Percentiles rank a stretch among this genome's conserved stretches.
Conservation (phyloP, 306 rosid genomes). For the Ochetophila trinervis region DNA sequence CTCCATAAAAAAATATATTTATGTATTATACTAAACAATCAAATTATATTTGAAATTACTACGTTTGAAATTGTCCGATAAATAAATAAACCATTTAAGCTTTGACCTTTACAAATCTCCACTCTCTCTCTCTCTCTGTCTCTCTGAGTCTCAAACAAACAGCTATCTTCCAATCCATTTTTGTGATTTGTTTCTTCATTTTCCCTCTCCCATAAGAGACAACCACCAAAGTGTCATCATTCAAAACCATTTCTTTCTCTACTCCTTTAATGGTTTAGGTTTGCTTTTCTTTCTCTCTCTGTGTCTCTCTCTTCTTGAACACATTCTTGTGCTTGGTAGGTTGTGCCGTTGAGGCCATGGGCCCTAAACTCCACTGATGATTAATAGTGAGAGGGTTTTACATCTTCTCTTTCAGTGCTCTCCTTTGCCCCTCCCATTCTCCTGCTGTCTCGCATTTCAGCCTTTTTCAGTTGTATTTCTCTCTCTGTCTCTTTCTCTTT, state of each 20-base stretch:
- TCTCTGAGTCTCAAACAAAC: constrained; percentile 26
- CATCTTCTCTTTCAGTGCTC: constrained; percentile 53
- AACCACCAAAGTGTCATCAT: constrained; percentile 49
- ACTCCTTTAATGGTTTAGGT: constrained; percentile 55
- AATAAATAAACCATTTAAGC: not conserved
- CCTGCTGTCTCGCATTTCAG: constrained; percentile 50
- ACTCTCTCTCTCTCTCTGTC: constrained; percentile 8
- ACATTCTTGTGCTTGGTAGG: constrained; percentile 73
- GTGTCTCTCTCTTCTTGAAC: constrained; percentile 31
- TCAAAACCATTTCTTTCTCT: constrained; percentile 9
- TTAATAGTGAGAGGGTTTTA: constrained; percentile 49
- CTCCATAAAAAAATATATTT: no score
- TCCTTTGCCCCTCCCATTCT: constrained; percentile 47
- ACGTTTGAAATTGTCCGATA: no score
- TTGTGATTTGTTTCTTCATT: constrained; percentile 39
- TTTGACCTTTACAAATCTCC: constrained; percentile 14
- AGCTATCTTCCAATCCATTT: constrained; percentile 56
- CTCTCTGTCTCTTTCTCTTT: constrained; percentile 9
- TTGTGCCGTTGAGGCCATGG: constrained; percentile 65
- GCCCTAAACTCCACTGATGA: constrained; percentile 78
- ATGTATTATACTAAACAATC: no score
- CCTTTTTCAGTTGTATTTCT: constrained; percentile 17
- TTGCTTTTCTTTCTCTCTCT: constrained; percentile 22
- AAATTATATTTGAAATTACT: no score
- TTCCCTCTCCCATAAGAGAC: constrained; percentile 32